Base-by-base conservation (phyloP, 2,329 filamentous ascomycete genomes). In the Paraphaeosphaeria sporulosa region DNA sequence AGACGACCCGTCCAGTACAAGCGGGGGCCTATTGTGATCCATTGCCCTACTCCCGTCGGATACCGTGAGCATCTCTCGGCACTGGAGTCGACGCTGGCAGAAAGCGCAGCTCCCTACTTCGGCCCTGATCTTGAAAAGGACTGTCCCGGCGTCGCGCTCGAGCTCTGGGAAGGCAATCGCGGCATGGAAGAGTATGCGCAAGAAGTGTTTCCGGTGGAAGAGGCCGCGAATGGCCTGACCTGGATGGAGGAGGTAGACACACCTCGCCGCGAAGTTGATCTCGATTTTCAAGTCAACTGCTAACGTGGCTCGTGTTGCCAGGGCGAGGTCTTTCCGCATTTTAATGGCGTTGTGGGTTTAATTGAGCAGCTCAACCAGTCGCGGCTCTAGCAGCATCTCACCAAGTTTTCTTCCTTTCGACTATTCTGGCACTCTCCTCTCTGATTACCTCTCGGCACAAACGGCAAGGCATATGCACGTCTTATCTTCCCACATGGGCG, bases 171-270 rank as follows among this genome's bases (percentile, higher is more conserved):
- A 74, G 95, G 93, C 4, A 93, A 93, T 67, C 86, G 95, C 57
- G 91, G 92, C 32, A 86, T 98, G 68, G 93, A 97, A 75, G 95
- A 98, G 78, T 99, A 98, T 76, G 94, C 94, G 1, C 86, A 91
- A 51, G 95, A 98, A 76, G 93, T 96, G 30, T 98, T 98, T 71
- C 92, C 93, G 0, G 85, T 97, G 13, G 95, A 99, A 78, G 95
- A 99, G 80, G 90, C 94, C 69, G 93, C 93, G 34, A 98, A 98
- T 75, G 94, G 94, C 5, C 81, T 95, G 72, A 92, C 90, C 17
- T 99, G 95, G 95, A 98, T 97, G 94, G 80, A 82, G 63, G 83
- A 85, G 74, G 78, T 80, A 64, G 75, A 77, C 62, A 77, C 73
- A 66, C 75, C 75, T 62, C 68, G 65, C 57, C 71, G 71, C 58